These are phyloP conservation scores for Breviolum minutum DNA, from an alignment of 73 alveolate genomes.

Conservation along the genomic window DNA sequence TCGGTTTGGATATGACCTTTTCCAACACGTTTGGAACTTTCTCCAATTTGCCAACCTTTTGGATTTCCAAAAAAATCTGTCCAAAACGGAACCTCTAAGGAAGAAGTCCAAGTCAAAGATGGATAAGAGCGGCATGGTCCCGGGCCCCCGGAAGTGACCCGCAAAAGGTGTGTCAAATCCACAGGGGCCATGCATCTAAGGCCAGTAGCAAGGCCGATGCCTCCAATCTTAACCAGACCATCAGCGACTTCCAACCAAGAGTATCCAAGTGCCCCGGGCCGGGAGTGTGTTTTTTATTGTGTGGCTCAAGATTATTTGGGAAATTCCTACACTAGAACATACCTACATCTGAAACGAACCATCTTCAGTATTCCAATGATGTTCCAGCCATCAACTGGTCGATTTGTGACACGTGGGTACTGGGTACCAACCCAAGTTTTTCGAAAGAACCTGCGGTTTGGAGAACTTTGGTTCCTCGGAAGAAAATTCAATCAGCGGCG, in stretches of 20 bases:
- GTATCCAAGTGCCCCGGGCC: constrained; percentile 65
- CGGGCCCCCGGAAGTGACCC: neutral
- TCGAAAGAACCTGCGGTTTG: too few species aligned
- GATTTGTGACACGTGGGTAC: too few species aligned
- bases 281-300: neutral
- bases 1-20: neutral
- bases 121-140: constrained; percentile 92
- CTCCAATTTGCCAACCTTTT: too few species aligned
- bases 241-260: constrained; percentile 92
- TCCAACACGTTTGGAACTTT: neutral
- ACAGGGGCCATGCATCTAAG: neutral
- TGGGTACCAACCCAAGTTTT: too few species aligned
- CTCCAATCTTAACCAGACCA: constrained; percentile 72
- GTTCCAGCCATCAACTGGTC: too few species aligned
- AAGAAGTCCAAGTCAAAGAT: constrained; percentile 85
- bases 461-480: too few species aligned
- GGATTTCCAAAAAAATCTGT: too few species aligned
- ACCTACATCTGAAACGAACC: too few species aligned
- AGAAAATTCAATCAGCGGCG: too few species aligned
- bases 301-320: neutral
- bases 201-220: constrained; percentile 91
- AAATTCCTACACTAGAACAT: too few species aligned
- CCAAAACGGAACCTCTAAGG: neutral
- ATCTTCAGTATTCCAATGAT: too few species aligned
- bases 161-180: neutral